Base-by-base conservation (phyloP, 2,329 filamentous ascomycete species). In the Botrytis paeoniae region DNA sequence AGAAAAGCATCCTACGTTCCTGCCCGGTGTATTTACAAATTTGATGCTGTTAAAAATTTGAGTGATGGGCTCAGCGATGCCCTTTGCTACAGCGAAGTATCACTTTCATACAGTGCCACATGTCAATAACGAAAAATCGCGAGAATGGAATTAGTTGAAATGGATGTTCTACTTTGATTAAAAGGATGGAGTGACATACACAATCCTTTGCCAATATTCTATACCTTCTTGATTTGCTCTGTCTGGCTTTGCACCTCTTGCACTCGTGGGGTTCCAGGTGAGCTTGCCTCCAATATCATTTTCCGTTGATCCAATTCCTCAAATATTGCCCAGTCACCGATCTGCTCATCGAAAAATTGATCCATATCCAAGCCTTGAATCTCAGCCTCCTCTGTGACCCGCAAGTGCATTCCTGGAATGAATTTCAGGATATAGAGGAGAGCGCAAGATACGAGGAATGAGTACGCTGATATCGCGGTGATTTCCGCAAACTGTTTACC, bases 401-500 rank as follows among this genome's bases (percentile, higher is more conserved):
- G 82, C 2, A 90, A 81, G 73, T 88, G 86, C 73, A 88, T 82
- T 0, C 87, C 87, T 0, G 88, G 88, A 54, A 89, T 89, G 74
- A 83, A 85, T 78, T 88, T 87, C 77, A 89, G 85, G 74, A 88
- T 80, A 73, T 88, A 86, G 1, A 89, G 83, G 37, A 89, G 80
- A 25, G 85, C 77, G 74, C 84, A 85, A 0, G 85, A 87, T 14
- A 89, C 82, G 39, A 84, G 77, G 75, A 89, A 89, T 0, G 86
- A 86, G 82, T 87, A 89, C 0, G 82, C 80, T 0, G 87, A 86
- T 74, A 87, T 88, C 0, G 87, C 86, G 1, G 83, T 82, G n/a
- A 87, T 86, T 64, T 86, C 88, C 0, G 87, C 87, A 14, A 90
- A 83, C 78, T 90, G 88, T 57, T 85, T 84, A 1, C 86, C 88